Conservation (phyloP, 352 stramenopile species). For the Thalassiosira exigua region DNA sequence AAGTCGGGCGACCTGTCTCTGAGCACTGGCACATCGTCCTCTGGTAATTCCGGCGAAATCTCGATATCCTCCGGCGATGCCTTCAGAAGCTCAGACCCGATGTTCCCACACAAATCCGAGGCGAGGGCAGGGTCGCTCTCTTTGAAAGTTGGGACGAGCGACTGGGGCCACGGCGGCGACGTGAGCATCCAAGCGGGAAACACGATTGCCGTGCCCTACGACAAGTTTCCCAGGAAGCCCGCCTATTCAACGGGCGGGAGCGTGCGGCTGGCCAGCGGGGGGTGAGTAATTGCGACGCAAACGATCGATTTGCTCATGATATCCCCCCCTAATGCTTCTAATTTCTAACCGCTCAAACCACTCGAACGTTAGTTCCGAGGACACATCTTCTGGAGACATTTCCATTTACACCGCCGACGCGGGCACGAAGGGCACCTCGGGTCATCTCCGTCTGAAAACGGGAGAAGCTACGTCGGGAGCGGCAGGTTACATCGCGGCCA, state of each 20-base stretch:
- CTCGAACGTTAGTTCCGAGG: too few relatives aligned
- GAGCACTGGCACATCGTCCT: conserved; percentile 85
- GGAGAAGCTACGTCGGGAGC: conserved; percentile 40
- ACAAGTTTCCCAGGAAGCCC: conserved; percentile 42
- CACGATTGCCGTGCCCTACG: conserved; percentile 38
- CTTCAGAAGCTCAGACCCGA: conserved; percentile 51
- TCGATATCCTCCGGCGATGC: conserved; percentile 85
- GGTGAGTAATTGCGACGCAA: too few relatives aligned
- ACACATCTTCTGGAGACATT: conserved; percentile 61
- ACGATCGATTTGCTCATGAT: too few relatives aligned
- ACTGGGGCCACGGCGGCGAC: conserved; percentile 87
- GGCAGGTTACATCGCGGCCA: conserved; percentile 31
- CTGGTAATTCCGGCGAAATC: conserved; percentile 85
- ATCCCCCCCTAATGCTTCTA: too few relatives aligned
- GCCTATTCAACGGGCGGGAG: conserved; percentile 86
- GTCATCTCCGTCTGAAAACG: conserved; percentile 65
- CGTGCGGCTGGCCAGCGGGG: conserved; percentile 46
- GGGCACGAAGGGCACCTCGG: conserved; percentile 49
- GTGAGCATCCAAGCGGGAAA: conserved; percentile 86
- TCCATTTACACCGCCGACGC: conserved; percentile 65
- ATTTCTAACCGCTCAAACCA: too few relatives aligned
- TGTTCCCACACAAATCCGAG: conserved; percentile 24
- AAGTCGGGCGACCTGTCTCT: conserved; percentile 84
- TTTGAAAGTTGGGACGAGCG: conserved; percentile 77
- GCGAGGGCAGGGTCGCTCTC: conserved; percentile 65